Conservation (phyloP, 768 basidiomycete species). For the Steccherinum ochraceum region DNA sequence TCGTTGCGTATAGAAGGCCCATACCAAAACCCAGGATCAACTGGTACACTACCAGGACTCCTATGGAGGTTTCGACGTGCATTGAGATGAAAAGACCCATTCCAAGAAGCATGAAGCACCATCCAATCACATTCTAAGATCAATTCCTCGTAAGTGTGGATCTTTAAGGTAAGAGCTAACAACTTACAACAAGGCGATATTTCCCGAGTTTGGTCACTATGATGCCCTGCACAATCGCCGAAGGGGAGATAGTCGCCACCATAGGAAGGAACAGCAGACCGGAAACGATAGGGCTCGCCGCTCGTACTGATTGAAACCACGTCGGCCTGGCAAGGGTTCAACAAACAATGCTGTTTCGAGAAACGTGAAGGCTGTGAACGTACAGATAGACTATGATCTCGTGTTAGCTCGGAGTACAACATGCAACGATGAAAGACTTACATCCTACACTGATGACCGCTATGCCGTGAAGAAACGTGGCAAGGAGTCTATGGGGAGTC, state of each 20-base stretch:
- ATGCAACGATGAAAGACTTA: no score
- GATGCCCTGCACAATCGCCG: constrained; percentile 3
- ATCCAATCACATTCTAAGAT: not conserved
- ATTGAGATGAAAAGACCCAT: constrained; percentile 3
- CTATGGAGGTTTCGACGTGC: not conserved
- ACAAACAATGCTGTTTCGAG: no score
- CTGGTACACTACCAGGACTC: constrained; percentile 1
- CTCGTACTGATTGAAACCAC: constrained; percentile 4
- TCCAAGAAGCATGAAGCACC: constrained; percentile 4
- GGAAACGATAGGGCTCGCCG: constrained; percentile 1
- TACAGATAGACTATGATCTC: no score
- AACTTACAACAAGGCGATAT: constrained; percentile 1
- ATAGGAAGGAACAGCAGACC: constrained; percentile 3
- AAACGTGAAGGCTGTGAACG: no score
- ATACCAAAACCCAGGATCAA: constrained; percentile 5
- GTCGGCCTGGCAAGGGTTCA: no score
- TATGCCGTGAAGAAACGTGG: no score
- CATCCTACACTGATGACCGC: no score
- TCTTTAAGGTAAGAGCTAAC: not conserved
- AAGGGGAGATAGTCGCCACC: constrained; percentile 3
- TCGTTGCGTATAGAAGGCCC: constrained; percentile 7
- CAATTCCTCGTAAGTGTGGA: not conserved
- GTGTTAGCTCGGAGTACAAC: no score
- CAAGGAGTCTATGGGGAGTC: no score
- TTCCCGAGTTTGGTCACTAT: constrained; percentile 4